Evolutionary conservation across 768 basidiomycete genomes (phyloP), one percentile per base, ranked within the genome.

Genomic region (Termitomyces sp.): DNA sequence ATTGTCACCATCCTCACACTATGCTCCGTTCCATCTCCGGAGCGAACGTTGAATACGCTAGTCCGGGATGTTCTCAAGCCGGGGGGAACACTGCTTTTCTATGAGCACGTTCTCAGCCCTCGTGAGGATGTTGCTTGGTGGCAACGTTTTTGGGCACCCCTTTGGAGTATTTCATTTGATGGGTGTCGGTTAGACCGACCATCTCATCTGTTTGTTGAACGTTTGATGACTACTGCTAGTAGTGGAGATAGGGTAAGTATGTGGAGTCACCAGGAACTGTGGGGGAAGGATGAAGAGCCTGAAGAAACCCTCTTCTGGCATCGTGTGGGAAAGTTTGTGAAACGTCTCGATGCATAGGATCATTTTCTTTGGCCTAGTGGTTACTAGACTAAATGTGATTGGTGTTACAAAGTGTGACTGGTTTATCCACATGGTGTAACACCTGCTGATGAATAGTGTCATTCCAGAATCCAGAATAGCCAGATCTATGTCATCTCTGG

Each of bases 141-240:
- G 87, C 90, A 92, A 68, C 60, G 74, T 0, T 76, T 88, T 50
- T 90, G 88, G 89, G 77, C 85, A 2, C 88, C 88, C 0, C 5
- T 90, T 4, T 92, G 90, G 90, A 65, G 66, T 5, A 41, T 75
- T 0, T 69, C 72, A 1, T 83, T 86, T 55, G 86, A 83, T 62
- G 88, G 88, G 14, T 90, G 89, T 63, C 72, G 72, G 58, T 63
- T 90, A 43, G 85, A 88, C 60, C 73, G 83, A 7, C 81, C 83
- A 11, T 79, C 80, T 2, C 76, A 81, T 66, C 13, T 78, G 0
- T 82, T 77, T 74, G 62, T 85, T 11, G 69, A 76, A 38, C 65
- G 69, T 20, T 56, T 78, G 57, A 61, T 65, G 36, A 60, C 65
- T n/a, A 65, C 61, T 3, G 63, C 54, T 11, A 70, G 55, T 1